phyloP scores from a whole-genome alignment of 1,284 basidiomycete genomes.

The Anthracocystis setariae region DNA sequence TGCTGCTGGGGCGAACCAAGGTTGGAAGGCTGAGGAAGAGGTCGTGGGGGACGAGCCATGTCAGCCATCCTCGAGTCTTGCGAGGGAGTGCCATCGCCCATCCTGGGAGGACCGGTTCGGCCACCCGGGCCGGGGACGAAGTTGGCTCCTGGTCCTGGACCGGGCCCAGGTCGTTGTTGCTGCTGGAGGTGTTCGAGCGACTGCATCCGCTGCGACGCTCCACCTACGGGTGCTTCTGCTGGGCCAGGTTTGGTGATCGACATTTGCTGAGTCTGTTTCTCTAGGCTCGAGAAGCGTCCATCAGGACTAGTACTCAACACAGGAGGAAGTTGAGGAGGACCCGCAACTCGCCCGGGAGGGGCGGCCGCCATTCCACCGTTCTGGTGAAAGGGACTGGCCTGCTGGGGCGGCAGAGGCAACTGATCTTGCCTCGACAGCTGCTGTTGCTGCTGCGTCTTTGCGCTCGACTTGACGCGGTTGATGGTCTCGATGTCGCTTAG shows the following conservation, averaged over 20 bases:
- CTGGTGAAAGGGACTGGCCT: conserved; percentile 8
- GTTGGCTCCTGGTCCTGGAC: conserved; percentile 11
- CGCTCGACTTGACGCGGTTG: conserved; percentile 68
- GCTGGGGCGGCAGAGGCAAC: conserved; percentile 6
- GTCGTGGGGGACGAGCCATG: conserved; percentile 48
- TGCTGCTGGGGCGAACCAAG: conserved; percentile 35
- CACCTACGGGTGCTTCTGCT: conserved; percentile 9
- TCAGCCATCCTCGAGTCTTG: conserved; percentile 10
- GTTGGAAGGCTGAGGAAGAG: conserved; percentile 40
- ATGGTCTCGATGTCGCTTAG: conserved; percentile 85
- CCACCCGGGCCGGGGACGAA: conserved; percentile 19
- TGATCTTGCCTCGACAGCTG: conserved; percentile 17
- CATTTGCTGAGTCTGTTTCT: conserved; percentile 61
- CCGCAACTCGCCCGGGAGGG: conserved; percentile 27
- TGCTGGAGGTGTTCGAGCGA: conserved; percentile 31
- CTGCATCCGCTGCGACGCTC: conserved; percentile 31
- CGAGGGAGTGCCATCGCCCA: conserved; percentile 18
- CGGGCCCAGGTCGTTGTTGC: conserved; percentile 22
- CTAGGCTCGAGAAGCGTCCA: conserved; percentile 39
- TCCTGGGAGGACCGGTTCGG: conserved; percentile 32
- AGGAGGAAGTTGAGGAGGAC: conserved; percentile 27
- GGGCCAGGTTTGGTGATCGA: conserved; percentile 21
- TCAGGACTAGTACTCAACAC: conserved; percentile 17
- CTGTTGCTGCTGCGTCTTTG: conserved; percentile 43
- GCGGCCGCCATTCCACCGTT: conserved; percentile 25